These are phyloP conservation scores for Lentinula boryana DNA, from an alignment of 768 basidiomycete genomes.

Conservation along the genomic window DNA sequence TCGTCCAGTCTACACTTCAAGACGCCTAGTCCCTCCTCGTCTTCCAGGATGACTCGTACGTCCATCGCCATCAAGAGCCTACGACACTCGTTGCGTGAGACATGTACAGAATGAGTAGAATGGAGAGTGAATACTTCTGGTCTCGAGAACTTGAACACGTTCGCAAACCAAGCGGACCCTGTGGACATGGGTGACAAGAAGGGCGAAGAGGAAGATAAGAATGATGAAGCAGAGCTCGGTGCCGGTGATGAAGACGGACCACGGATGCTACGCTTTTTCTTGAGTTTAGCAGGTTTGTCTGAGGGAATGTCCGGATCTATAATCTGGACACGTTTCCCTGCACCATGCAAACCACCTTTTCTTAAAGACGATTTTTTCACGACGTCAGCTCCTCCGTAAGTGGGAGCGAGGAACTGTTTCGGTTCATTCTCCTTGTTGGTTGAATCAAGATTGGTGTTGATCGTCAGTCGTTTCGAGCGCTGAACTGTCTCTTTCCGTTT, in stretches of 20 bases:
- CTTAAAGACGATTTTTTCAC: slow-evolving; percentile 41
- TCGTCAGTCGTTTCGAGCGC: slow-evolving; percentile 16
- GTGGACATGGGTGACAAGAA: slow-evolving; percentile 35
- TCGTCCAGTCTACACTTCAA: slow-evolving; percentile 79
- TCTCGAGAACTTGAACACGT: slow-evolving; percentile 77
- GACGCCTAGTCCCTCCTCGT: slow-evolving; percentile 47
- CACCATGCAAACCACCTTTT: slow-evolving; percentile 19
- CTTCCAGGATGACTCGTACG: slow-evolving; percentile 59
- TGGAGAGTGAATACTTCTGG: slow-evolving; percentile 52
- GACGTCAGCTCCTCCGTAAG: slow-evolving; percentile 15
- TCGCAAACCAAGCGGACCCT: slow-evolving; percentile 75
- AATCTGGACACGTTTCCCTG: slow-evolving; percentile 43
- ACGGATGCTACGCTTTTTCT: slow-evolving; percentile 19
- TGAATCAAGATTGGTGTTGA: slow-evolving; percentile 10
- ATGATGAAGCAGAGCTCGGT: slow-evolving; percentile 23
- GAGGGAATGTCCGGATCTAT: slow-evolving; percentile 33
- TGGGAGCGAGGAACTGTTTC: slow-evolving; percentile 10
- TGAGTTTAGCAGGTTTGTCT: slow-evolving; percentile 27
- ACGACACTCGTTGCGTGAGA: slow-evolving; percentile 69
- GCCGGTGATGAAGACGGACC: slow-evolving; percentile 15
- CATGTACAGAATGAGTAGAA: slow-evolving; percentile 53
- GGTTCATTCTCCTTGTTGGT: slow-evolving; percentile 55
- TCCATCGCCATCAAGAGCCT: slow-evolving; percentile 68
- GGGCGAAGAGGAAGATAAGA: slow-evolving; percentile 27
- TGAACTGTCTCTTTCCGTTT: slow-evolving; percentile 2